Conservation (phyloP, 345 rosid genomes). For the Ceriops zippeliana region DNA sequence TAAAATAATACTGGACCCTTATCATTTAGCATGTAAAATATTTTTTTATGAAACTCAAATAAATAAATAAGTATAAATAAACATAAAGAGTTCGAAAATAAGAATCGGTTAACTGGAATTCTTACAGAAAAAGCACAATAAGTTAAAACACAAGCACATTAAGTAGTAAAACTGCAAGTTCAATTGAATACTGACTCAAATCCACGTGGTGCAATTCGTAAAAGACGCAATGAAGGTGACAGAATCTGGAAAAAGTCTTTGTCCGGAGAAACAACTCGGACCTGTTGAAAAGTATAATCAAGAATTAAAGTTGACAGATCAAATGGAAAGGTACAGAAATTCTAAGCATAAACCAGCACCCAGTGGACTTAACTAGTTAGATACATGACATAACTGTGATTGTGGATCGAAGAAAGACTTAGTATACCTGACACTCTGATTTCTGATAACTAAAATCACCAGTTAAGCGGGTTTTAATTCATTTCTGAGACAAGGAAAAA, state of each 20-base stretch:
- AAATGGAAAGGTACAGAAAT: not conserved
- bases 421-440: too few species aligned
- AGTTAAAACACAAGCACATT: not conserved
- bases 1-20: too few species aligned
- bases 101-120: too few species aligned
- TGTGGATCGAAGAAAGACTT: not conserved
- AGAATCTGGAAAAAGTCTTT: constrained; percentile 98
- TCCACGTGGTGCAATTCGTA: constrained; percentile 86
- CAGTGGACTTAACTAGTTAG: too few species aligned
- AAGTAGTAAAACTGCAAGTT: not conserved
- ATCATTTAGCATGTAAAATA: too few species aligned
- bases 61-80: too few species aligned
- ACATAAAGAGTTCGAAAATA: too few species aligned
- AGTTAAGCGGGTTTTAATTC: too few species aligned
- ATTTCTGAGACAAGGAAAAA: too few species aligned
- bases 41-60: too few species aligned
- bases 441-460: not conserved
- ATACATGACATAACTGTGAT: not conserved
- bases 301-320: not conserved
- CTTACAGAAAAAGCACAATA: too few species aligned
- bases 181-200: constrained; percentile 53
- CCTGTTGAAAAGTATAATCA: constrained; percentile 39
- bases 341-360: too few species aligned
- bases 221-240: constrained; percentile 86
- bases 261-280: constrained; percentile 95